Percentiles rank a stretch among this genome's conserved stretches.
phyloP scores from a whole-genome alignment of 2,329 filamentous ascomycete genomes.

The Polychaeton citri region DNA sequence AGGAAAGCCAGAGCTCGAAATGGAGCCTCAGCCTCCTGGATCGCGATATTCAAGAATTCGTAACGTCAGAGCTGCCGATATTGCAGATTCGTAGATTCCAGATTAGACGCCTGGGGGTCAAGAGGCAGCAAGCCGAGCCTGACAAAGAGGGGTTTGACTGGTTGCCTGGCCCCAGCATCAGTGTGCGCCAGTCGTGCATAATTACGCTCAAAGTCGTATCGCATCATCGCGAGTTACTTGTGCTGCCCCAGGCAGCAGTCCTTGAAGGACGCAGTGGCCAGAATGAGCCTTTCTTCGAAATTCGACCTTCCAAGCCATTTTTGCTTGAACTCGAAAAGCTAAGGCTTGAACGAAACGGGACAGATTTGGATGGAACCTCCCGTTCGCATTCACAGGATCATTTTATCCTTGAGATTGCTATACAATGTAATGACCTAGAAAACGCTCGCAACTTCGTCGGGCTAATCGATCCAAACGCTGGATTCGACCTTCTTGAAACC shows the following conservation, averaged over 20 bases:
- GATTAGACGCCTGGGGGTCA: neutral
- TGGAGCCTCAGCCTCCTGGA: no score
- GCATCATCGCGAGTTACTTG: constrained; percentile 3
- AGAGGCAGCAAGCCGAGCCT: neutral
- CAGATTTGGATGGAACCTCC: constrained; percentile 8
- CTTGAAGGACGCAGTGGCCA: constrained; percentile 3
- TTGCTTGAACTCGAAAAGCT: constrained; percentile 12
- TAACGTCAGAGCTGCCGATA: no score
- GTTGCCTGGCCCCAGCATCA: constrained; percentile 10
- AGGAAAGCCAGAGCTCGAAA: no score
- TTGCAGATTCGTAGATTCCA: constrained; percentile 4
- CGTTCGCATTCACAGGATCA: constrained; percentile 1
- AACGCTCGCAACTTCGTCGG: constrained; percentile 18
- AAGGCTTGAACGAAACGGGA: constrained; percentile 14
- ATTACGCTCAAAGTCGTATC: constrained; percentile 9
- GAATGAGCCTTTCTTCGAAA: constrained; percentile 7
- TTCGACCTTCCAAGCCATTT: constrained; percentile 13
- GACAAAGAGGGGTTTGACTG: constrained; percentile 5
- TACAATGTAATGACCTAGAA: constrained; percentile 17
- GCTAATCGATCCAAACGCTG: constrained; percentile 10
- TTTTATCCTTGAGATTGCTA: constrained; percentile 12
- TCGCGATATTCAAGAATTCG: no score
- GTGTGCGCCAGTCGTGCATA: constrained; percentile 8
- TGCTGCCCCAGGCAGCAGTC: constrained; percentile 6
- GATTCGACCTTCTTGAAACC: no score